Conservation (phyloP, 163 green algal species). For the Scenedesmus sp. region DNA sequence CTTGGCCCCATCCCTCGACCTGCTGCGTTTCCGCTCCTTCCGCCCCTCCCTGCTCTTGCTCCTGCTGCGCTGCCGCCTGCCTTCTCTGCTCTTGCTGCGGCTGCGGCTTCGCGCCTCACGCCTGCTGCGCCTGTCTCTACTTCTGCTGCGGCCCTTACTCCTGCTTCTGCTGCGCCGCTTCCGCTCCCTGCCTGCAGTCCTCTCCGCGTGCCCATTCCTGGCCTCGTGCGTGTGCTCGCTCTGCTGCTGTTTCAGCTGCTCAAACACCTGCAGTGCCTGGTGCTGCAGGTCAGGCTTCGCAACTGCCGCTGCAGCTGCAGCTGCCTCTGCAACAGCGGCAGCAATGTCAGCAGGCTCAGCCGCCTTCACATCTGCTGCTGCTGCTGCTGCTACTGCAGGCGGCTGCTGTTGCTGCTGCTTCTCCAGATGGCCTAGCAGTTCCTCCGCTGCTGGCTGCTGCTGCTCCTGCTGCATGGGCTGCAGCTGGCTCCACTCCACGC, state of each 20-base stretch:
- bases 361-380: conserved; percentile 4
- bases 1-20: background rate
- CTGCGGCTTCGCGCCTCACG: background rate
- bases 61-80: background rate
- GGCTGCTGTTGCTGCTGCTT: conserved; percentile 6
- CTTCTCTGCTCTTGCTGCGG: conserved; percentile 6
- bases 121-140: background rate
- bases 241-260: conserved; percentile 13
- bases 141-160: background rate
- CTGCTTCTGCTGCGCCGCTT: background rate
- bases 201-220: background rate
- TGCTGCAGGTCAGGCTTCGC: conserved; percentile 22
- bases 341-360: background rate
- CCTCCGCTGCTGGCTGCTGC: background rate
- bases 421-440: background rate
- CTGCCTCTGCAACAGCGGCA: background rate
- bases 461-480: conserved; percentile 43
- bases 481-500: conserved; percentile 55
- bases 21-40: background rate
- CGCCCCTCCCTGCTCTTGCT: background rate
- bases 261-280: background rate
- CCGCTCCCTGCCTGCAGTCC: background rate
- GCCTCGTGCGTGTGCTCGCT: background rate
- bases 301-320: background rate
- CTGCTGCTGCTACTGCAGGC: background rate